A percentile compares a stretch with the other conserved stretches of the same genome.
Evolutionary conservation across 208 protist genomes (phyloP).

Genomic region (Leishmania tropica): DNA sequence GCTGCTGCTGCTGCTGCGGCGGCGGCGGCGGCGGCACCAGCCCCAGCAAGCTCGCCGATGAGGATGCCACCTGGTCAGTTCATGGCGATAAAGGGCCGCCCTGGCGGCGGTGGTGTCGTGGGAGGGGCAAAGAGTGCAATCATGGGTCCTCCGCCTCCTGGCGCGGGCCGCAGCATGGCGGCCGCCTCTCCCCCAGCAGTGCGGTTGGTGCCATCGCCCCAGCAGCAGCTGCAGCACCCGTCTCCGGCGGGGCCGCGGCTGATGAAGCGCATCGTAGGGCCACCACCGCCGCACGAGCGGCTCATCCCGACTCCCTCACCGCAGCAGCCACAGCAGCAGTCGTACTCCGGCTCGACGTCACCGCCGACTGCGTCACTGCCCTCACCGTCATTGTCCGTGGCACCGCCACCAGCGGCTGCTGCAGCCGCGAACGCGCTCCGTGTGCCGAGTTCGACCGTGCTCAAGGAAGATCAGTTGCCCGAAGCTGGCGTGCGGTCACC

Average conservation of each 20-base stretch:
- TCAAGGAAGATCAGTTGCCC: constrained; percentile 19
- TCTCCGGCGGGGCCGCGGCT: background rate
- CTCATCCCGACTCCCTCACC: background rate
- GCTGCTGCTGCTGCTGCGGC: no score
- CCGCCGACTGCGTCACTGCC: background rate
- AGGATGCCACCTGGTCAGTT: background rate
- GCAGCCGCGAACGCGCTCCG: constrained; percentile 5
- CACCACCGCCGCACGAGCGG: constrained; percentile 1
- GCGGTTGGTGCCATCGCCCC: background rate
- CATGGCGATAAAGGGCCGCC: constrained; percentile 15
- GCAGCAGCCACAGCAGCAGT: background rate
- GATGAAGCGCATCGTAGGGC: constrained; percentile 19
- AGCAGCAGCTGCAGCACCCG: background rate
- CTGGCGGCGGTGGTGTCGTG: background rate
- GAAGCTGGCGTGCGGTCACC: constrained; percentile 17
- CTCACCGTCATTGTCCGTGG: background rate
- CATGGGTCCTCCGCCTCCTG: background rate
- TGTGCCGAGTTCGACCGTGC: constrained; percentile 25
- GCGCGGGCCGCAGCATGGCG: background rate
- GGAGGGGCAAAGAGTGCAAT: background rate
- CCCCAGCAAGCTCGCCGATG: background rate
- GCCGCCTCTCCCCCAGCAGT: background rate
- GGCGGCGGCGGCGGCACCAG: background rate
- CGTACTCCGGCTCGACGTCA: background rate
- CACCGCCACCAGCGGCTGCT: background rate